These are phyloP conservation scores for Saccharomycopsis oosterbeekiorum DNA, from an alignment of 805 yeast genomes.

Conservation along the genomic window DNA sequence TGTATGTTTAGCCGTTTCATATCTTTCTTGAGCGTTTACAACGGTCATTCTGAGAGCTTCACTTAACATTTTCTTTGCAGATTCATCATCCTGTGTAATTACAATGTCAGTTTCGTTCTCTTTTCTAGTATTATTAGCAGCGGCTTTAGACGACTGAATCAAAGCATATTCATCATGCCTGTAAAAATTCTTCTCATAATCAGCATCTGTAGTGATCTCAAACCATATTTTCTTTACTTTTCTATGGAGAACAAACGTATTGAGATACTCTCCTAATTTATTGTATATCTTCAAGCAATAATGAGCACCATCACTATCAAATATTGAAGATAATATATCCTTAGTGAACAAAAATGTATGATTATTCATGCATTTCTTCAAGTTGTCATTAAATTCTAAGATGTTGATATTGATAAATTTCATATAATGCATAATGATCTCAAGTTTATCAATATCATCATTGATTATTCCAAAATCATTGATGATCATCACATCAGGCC, in stretches of 20 bases:
- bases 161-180: background rate
- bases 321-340: background rate
- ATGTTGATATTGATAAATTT: background rate
- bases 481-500: background rate
- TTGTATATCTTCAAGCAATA: background rate
- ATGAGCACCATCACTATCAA: background rate
- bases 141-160: background rate
- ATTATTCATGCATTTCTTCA: background rate
- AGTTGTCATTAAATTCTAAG: background rate
- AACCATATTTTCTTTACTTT: background rate
- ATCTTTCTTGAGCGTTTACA: background rate
- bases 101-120: background rate
- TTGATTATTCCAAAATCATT: background rate
- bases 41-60: background rate
- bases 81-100: background rate
- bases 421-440: background rate
- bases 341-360: background rate
- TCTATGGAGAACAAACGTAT: background rate
- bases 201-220: background rate
- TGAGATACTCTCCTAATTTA: background rate
- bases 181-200: background rate
- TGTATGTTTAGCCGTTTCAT: background rate
- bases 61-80: background rate
- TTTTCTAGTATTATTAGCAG: background rate
- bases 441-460: background rate